These are phyloP conservation scores for Suhomyces bribrorum DNA, from an alignment of 1,139 yeast genomes.

Conservation along the genomic window DNA sequence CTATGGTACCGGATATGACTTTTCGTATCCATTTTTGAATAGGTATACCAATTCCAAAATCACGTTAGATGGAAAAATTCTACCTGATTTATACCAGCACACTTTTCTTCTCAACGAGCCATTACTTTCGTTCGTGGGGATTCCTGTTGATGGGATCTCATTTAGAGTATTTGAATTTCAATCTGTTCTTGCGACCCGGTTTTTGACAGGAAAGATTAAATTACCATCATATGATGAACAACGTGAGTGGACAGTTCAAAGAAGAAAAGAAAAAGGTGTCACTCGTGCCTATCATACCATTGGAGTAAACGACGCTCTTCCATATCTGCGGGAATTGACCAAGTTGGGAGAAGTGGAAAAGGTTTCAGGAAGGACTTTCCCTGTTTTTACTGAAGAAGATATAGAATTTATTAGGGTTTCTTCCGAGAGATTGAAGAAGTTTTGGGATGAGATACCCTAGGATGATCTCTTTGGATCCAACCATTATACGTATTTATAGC, in stretches of 20 bases:
- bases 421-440: slow-evolving; percentile 21
- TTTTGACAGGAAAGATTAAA: slow-evolving; percentile 31
- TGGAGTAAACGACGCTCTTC: slow-evolving; percentile 25
- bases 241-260: slow-evolving; percentile 29
- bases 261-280: slow-evolving; percentile 28
- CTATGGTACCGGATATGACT: slow-evolving; percentile 49
- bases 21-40: slow-evolving; percentile 43
- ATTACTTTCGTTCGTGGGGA: slow-evolving; percentile 38
- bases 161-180: slow-evolving; percentile 45
- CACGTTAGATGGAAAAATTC: slow-evolving; percentile 31
- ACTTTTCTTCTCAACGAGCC: slow-evolving; percentile 42
- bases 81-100: slow-evolving; percentile 37
- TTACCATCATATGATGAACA: slow-evolving; percentile 35
- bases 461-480: not conserved
- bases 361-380: slow-evolving; percentile 36
- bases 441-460: slow-evolving; percentile 21
- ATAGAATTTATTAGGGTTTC: slow-evolving; percentile 21
- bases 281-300: slow-evolving; percentile 46
- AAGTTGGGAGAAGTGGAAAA: slow-evolving; percentile 32
- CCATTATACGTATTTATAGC: not conserved
- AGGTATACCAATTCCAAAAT: slow-evolving; percentile 22
- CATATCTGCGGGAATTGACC: slow-evolving; percentile 25
- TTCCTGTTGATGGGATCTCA: slow-evolving; percentile 44
- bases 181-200: slow-evolving; percentile 38
- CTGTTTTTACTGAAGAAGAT: slow-evolving; percentile 31